Base-by-base conservation (phyloP, 2,329 filamentous ascomycete species). In the Aspergillus sp. region DNA sequence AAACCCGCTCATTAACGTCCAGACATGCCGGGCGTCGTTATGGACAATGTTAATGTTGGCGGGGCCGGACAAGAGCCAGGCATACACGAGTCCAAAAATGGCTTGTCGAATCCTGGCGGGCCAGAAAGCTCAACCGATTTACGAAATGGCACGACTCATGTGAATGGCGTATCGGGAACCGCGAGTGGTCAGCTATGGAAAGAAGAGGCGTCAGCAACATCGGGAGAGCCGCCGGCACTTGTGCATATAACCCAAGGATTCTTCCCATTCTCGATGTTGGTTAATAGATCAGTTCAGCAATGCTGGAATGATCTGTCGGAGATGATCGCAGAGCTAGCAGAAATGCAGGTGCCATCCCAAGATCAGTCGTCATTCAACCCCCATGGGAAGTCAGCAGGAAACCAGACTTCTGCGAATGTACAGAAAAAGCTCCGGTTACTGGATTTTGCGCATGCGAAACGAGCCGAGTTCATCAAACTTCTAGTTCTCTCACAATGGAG, bases 401-500 rank as follows among this genome's bases (percentile, higher is more conserved):
- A 69, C 44, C 68, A 70, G 47, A 64, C 64, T 5, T 53, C 62
- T 10, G 82, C 84, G 51, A 91, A 88, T 60, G 61, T 87, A 10
- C 75, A 78, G 27, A 95, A 95, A 71, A 96, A 95, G 69, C 71
- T 81, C 23, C 70, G 76, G 32, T 67, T 96, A 46, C 69, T 95
- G 50, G 81, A 86, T 39, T 95, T 93, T 70, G 83, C 86, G 7
- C 85, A 91, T 64, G 80, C 83, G 19, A 82, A 86, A 60, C 85
- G 95, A 61, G 83, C 85, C 25, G 89, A 88, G 71, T 97, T 94
- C 76, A 88, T 95, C 65, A 97, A 98, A 71, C 81, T 90, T 6
- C 76, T 96, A 17, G 89, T 98, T 19, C 84, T 98, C 42, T 83
- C 86, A 1, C 86, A 93, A 69, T 98, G 93, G 93, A 88, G 86